These are phyloP conservation scores for Fragaria vesca DNA, from an alignment of 306 rosid species.

Conservation along the genomic window DNA sequence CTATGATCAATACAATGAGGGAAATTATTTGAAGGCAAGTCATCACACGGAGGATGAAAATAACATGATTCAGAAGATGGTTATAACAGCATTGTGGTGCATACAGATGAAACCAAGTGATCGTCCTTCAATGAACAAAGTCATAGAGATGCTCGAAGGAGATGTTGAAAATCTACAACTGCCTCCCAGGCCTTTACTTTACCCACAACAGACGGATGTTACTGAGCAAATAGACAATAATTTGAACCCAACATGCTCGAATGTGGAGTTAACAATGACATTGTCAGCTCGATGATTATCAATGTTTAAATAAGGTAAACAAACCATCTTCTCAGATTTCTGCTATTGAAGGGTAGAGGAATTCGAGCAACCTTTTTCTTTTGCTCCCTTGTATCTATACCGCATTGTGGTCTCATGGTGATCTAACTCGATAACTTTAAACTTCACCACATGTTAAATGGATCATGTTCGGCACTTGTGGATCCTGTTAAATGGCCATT, in stretches of 20 bases:
- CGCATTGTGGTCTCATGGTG: neutral
- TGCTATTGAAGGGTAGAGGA: neutral
- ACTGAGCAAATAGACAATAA: neutral
- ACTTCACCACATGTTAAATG: neutral
- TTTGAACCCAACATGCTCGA: neutral
- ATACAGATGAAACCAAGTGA: slow-evolving; percentile 13
- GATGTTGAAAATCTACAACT: neutral
- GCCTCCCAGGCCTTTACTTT: neutral
- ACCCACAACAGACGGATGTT: neutral
- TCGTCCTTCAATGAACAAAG: slow-evolving; percentile 6
- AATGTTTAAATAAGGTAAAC: too few species aligned
- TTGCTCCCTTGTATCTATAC: neutral
- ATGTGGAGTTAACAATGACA: neutral
- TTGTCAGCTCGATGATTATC: slow-evolving; percentile 10
- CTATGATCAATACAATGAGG: neutral
- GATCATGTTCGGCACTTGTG: neutral
- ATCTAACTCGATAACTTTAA: neutral
- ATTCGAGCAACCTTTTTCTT: neutral
- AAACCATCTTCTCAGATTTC: neutral
- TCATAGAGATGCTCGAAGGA: slow-evolving; percentile 15
- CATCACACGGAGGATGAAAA: neutral
- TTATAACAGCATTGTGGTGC: slow-evolving; percentile 15
- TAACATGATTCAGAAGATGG: neutral
- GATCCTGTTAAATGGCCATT: neutral
- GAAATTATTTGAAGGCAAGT: neutral